Evolutionary conservation across 495 filamentous ascomycete genomes (phyloP).

Genomic region (Penicillium pulvis): DNA sequence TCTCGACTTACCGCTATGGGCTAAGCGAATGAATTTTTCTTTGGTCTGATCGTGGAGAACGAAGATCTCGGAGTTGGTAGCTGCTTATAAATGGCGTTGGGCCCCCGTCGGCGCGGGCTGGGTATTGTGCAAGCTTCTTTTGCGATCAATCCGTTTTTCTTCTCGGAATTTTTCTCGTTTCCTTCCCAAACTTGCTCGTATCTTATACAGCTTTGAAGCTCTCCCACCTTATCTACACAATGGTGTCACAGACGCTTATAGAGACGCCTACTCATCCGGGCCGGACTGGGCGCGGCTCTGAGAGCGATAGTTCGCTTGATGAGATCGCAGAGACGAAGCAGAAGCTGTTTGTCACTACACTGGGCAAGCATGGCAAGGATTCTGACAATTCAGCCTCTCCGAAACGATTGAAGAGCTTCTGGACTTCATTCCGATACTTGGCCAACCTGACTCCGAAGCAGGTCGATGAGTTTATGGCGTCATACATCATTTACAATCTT

Average conservation of each 20-base stretch:
- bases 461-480: conserved; percentile 67
- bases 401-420: conserved; percentile 56
- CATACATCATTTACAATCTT: conserved; percentile 66
- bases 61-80: conserved; percentile 12
- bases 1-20: conserved; percentile 15
- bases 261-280: conserved; percentile 26
- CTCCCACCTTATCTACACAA: conserved; percentile 9
- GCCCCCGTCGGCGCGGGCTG: conserved; percentile 13
- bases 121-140: neutral
- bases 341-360: conserved; percentile 27
- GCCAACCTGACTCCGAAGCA: conserved; percentile 57
- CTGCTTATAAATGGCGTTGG: conserved; percentile 33
- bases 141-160: neutral
- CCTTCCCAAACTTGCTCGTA: neutral
- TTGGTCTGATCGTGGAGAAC: conserved; percentile 21
- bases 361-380: conserved; percentile 28
- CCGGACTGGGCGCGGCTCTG: conserved; percentile 38
- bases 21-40: conserved; percentile 23
- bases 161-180: conserved; percentile 3
- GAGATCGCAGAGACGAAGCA: conserved; percentile 42
- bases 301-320: conserved; percentile 44
- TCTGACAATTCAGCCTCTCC: conserved; percentile 52
- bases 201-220: conserved; percentile 10
- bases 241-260: conserved; percentile 27
- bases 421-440: conserved; percentile 58